Evolutionary conservation across 371 early-diverging fungal species (phyloP), one percentile per base, ranked within the genome.

Genomic region (Lichtheimia hyalospora): DNA sequence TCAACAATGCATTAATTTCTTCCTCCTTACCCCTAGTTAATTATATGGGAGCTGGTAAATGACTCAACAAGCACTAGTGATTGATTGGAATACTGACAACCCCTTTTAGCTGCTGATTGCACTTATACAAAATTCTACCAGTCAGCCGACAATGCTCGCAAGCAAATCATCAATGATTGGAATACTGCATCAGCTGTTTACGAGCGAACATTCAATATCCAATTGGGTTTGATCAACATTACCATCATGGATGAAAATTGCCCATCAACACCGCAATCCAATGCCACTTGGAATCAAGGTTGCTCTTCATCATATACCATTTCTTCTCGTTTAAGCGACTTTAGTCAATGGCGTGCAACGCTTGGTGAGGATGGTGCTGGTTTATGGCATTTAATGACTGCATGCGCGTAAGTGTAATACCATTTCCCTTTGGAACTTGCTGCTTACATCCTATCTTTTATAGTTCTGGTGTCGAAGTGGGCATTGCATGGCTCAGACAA

Each of bases 371-470:
- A 93, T 71, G 85, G 90, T n/a, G 89, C 91, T 7, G 96, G 96
- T 5, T 67, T 97, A 46, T 98, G 97, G 97, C 97, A 96, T 70
- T 73, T 98, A 60, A 85, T 97, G 91, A 95, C 96, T 12, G 84
- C 86, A 44, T 96, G 96, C 80, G 81, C 87, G 68, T 87, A 72
- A 60, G 73, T 69, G 44, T 51, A 14, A 15, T 18, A 13, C 7
- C 25, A 1, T 44, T 13, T 49, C 5, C 5, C 13, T 50, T 13
- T 34, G 20, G 25, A 57, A 7, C 7, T 10, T n/a, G 5, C 4
- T 51, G 25, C 53, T 16, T 2, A 53, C 12, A n/a, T 16, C 10
- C 53, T n/a, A 54, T 13, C 13, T 25, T 55, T 24, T 8, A 40
- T 75, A 81, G 79, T 44, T 79, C 94, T 4, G 95, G 94, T 43